Base-by-base conservation (phyloP, 75 land plant species). In the Isoetes taiwanensis region DNA sequence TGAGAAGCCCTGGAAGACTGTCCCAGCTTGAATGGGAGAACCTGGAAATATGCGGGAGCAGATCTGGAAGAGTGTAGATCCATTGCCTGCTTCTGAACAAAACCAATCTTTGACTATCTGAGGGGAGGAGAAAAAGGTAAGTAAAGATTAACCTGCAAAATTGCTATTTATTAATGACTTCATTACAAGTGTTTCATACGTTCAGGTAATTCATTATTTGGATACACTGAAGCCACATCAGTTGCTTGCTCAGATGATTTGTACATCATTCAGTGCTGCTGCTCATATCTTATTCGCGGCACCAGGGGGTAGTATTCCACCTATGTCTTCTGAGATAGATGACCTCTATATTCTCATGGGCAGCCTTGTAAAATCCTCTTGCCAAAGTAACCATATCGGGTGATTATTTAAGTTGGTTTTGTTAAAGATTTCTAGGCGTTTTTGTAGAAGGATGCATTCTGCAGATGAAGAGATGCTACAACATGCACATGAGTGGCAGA, bases 101-200 rank as follows among this genome's bases (percentile, higher is more conserved):
- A 89, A 61, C 91, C 82, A 43, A 78, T 85, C 29, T 65, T 94
- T 60, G 99, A 94, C 77, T 77, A 89, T 35, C 75, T 72, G 57
- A 61, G 77, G 42, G 99, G 89, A 65, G 99, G 86, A 39, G 99
- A 94, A 65, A n/a, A 94, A 94, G 91, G 99, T 90, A 57, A 4
- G 31, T n/a, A n/a, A n/a, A n/a, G n/a, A 28, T 65, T 20, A 23
- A n/a, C n/a, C n/a, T n/a, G n/a, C n/a, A n/a, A n/a, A n/a, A n/a
- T n/a, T n/a, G n/a, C n/a, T n/a, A n/a, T n/a, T n/a, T n/a, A n/a
- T n/a, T n/a, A n/a, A n/a, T n/a, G n/a, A n/a, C n/a, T n/a, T n/a
- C n/a, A n/a, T n/a, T n/a, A n/a, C n/a, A n/a, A n/a, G n/a, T n/a
- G n/a, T n/a, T n/a, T n/a, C n/a, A n/a, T n/a, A 68, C 34, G 8